Evolutionary conservation across 148 eudicot species (phyloP).

Genomic region (Camellia japonica): DNA sequence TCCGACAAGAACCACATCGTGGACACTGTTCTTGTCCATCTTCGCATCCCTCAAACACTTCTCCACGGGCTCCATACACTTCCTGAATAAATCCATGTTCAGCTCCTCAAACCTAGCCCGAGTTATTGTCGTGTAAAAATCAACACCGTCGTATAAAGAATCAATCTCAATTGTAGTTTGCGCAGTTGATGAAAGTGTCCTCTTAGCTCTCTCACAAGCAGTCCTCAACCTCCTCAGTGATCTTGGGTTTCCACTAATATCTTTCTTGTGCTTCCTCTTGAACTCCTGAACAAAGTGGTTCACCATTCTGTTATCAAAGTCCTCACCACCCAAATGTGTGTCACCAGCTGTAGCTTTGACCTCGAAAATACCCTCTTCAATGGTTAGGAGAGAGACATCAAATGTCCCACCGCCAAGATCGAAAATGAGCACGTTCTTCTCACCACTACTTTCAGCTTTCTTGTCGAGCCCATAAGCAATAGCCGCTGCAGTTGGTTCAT

Average conservation of each 20-base stretch:
- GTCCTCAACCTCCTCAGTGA: slow-evolving; percentile 7
- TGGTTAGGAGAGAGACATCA: slow-evolving; percentile 2
- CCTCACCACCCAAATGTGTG: background rate
- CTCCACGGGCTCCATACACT: slow-evolving; percentile 4
- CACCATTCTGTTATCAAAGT: too few relatives aligned
- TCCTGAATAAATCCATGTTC: background rate
- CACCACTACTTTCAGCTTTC: background rate
- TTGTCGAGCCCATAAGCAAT: background rate
- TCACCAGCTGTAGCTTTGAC: background rate
- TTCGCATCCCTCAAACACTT: background rate
- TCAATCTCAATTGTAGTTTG: background rate
- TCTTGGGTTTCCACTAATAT: background rate
- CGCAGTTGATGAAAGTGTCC: background rate
- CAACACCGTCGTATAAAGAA: background rate
- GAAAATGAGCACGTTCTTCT: background rate
- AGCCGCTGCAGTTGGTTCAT: background rate
- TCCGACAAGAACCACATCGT: background rate
- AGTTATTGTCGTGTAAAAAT: background rate
- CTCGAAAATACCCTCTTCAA: background rate
- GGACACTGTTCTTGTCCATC: slow-evolving; percentile 1
- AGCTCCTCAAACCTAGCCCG: slow-evolving; percentile 8
- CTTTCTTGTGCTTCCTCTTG: background rate
- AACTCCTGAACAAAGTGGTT: background rate
- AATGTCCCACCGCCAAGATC: background rate
- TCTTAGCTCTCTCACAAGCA: background rate